Evolutionary conservation across 768 basidiomycete species (phyloP).

Genomic region (Inosperma sp.): DNA sequence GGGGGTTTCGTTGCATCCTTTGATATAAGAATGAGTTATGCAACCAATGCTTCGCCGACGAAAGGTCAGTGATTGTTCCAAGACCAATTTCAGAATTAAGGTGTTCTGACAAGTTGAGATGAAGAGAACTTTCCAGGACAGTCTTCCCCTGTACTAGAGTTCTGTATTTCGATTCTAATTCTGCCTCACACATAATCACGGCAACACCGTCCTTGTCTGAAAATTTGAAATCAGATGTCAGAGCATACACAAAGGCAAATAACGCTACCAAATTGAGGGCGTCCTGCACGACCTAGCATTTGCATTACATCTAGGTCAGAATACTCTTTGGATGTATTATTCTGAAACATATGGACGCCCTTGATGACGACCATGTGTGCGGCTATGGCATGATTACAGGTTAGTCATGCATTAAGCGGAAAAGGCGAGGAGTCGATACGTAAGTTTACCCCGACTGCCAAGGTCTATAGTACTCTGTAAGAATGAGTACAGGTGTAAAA

Average conservation of each 20-base stretch:
- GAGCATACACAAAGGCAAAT: not conserved
- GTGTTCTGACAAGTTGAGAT: conserved; percentile 81
- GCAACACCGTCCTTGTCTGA: conserved; percentile 80
- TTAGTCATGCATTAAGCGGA: conserved; percentile 5
- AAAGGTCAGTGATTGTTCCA: conserved; percentile 68
- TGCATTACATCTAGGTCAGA: conserved; percentile 91
- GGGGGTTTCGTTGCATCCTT: conserved; percentile 80
- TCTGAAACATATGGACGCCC: conserved; percentile 79
- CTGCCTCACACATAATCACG: conserved; percentile 75
- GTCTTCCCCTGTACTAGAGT: conserved; percentile 66
- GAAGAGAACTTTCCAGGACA: conserved; percentile 80
- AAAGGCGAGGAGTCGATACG: conserved; percentile 46
- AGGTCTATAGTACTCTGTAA: conserved; percentile 49
- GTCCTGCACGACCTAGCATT: conserved; percentile 92
- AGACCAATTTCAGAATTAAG: conserved; percentile 92
- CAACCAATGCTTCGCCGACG: conserved; percentile 79
- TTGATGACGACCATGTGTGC: conserved; percentile 93
- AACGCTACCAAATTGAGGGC: conserved; percentile 79
- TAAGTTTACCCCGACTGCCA: conserved; percentile 95
- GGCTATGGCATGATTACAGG: conserved; percentile 45
- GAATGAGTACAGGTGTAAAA: not conserved
- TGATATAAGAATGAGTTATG: conserved; percentile 81
- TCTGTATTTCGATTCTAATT: conserved; percentile 68
- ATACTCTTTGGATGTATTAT: conserved; percentile 69
- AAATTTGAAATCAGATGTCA: not conserved